Conservation (phyloP, 805 yeast species). For the Spathaspora arborariae region DNA sequence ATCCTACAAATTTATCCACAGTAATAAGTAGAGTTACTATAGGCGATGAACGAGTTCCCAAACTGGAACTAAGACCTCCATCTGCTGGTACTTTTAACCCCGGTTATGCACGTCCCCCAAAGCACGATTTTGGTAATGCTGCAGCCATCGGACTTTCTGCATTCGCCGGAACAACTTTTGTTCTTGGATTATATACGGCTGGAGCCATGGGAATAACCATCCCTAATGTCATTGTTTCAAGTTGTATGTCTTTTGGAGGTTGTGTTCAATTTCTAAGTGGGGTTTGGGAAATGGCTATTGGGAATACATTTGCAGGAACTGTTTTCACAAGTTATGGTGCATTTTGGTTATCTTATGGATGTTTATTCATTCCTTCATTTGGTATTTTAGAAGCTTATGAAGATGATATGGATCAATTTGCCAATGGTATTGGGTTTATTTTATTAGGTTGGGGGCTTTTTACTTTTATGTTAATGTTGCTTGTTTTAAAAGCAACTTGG, state of each 20-base stretch:
- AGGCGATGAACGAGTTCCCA: conserved; percentile 1
- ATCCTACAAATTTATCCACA: neutral
- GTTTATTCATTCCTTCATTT: conserved; percentile 55
- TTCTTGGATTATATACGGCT: conserved; percentile 51
- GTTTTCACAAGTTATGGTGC: conserved; percentile 62
- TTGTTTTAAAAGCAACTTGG: conserved; percentile 61
- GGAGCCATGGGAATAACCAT: conserved; percentile 49
- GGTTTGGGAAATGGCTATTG: conserved; percentile 60
- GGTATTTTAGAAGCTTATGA: conserved; percentile 54
- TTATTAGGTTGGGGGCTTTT: conserved; percentile 62
- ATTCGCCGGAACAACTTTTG: conserved; percentile 58
- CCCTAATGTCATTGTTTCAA: conserved; percentile 52
- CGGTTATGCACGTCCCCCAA: conserved; percentile 5
- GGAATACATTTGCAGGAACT: conserved; percentile 65
- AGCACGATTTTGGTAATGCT: conserved; percentile 61
- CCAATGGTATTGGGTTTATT: conserved; percentile 55
- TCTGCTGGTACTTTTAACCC: conserved; percentile 8
- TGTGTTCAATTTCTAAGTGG: conserved; percentile 57
- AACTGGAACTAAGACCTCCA: conserved; percentile 12
- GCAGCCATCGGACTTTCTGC: conserved; percentile 61
- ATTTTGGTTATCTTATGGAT: conserved; percentile 65
- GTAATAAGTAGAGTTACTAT: neutral
- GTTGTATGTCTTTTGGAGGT: conserved; percentile 63
- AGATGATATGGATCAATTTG: conserved; percentile 34
- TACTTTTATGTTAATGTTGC: conserved; percentile 48